phyloP scores from a whole-genome alignment of 169 alveolate genomes.

The Ichthyophthirius multifiliis region DNA sequence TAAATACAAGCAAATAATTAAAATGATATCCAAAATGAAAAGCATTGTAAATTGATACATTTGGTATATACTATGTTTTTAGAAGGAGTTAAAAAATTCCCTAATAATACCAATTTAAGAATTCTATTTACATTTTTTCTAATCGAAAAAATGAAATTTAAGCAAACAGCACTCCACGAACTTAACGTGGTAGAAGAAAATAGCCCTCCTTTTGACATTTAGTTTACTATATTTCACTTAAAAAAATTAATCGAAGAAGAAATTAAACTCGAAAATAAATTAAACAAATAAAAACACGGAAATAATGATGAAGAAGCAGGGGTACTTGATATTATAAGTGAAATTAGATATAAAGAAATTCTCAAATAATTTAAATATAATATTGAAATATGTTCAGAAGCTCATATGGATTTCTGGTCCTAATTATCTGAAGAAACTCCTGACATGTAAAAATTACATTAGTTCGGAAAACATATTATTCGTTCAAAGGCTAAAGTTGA shows the following conservation, averaged over 20 bases:
- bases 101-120: conserved; percentile 53
- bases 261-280: conserved; percentile 33
- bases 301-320: conserved; percentile 44
- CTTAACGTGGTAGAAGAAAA: conserved; percentile 48
- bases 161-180: conserved; percentile 54
- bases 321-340: conserved; percentile 51
- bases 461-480: conserved; percentile 49
- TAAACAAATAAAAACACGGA: not conserved
- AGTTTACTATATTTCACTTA: conserved; percentile 50
- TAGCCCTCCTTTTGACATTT: conserved; percentile 60
- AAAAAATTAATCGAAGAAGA: conserved; percentile 53
- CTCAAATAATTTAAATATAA: conserved; percentile 39
- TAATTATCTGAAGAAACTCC: conserved; percentile 53
- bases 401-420: conserved; percentile 62
- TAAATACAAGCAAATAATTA: conserved; percentile 9
- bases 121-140: conserved; percentile 54
- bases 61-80: conserved; percentile 36
- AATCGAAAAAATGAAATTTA: conserved; percentile 57
- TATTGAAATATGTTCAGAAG: conserved; percentile 36
- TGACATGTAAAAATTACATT: conserved; percentile 56
- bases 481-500: conserved; percentile 45
- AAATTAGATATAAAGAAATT: conserved; percentile 43
- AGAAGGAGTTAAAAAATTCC: conserved; percentile 56
- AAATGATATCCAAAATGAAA: conserved; percentile 14
- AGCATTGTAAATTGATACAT: conserved; percentile 8